phyloP scores from a whole-genome alignment of 306 rosid species.

The Cicer cuneatum region DNA sequence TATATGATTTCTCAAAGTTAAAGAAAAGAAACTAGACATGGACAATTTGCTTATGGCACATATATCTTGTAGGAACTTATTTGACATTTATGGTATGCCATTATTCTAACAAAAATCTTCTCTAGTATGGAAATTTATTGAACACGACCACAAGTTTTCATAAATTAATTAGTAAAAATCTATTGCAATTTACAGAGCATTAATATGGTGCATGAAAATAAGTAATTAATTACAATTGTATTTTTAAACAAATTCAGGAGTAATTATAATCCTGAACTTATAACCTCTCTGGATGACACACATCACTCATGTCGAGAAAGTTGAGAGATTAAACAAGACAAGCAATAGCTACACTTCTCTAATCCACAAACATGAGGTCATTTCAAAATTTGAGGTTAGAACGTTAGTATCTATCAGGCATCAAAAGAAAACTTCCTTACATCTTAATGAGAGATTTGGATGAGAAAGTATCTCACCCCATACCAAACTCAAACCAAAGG shows the following conservation, averaged over 20 bases:
- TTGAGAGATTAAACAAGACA: conserved; percentile 14
- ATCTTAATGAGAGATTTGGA: conserved; percentile 14
- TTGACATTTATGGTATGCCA: conserved; percentile 27
- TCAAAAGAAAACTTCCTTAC: conserved; percentile 20
- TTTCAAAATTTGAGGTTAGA: conserved; percentile 24
- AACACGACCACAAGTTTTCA: conserved; percentile 13
- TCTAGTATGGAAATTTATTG: conserved; percentile 13
- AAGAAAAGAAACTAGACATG: background rate
- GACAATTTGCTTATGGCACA: conserved; percentile 14
- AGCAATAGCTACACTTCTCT: conserved; percentile 27
- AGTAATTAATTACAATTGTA: background rate
- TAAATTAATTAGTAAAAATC: conserved; percentile 8
- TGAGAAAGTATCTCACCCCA: conserved; percentile 33
- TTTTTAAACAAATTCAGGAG: conserved; percentile 19
- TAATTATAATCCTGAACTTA: conserved; percentile 3
- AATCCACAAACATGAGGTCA: conserved; percentile 29
- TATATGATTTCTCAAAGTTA: background rate
- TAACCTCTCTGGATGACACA: conserved; percentile 6
- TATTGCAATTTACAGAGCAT: conserved; percentile 26
- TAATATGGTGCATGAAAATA: conserved; percentile 30
- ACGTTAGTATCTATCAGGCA: background rate
- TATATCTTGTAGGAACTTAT: conserved; percentile 7
- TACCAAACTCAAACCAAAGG: conserved; percentile 36
- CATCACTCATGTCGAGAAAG: conserved; percentile 25
- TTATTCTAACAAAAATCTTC: conserved; percentile 26